phyloP scores from a whole-genome alignment of 495 filamentous ascomycete genomes.

The Aspergillus nanangensis region DNA sequence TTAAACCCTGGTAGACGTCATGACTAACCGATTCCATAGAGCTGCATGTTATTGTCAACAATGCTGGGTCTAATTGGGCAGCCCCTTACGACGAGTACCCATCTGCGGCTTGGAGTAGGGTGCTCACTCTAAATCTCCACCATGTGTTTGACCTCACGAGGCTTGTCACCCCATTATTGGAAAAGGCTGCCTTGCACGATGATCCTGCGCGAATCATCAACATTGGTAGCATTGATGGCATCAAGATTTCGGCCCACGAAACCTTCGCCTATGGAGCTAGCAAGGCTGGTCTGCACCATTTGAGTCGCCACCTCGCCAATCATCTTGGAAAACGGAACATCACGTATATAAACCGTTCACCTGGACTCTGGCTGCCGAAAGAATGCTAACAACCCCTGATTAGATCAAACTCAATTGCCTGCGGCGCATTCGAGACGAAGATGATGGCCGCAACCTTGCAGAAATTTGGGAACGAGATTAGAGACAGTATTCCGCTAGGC shows the following conservation, averaged over 20 bases:
- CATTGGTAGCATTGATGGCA: slow-evolving; percentile 68
- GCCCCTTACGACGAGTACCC: slow-evolving; percentile 65
- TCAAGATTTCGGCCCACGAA: slow-evolving; percentile 60
- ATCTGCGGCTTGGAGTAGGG: slow-evolving; percentile 61
- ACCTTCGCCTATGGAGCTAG: slow-evolving; percentile 72
- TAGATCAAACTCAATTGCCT: slow-evolving; percentile 69
- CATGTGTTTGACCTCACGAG: slow-evolving; percentile 77
- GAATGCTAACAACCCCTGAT: no score
- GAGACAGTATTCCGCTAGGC: slow-evolving; percentile 59
- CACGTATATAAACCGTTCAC: no score
- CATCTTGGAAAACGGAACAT: slow-evolving; percentile 67
- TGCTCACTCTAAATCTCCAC: slow-evolving; percentile 76
- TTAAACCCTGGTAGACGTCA: no score
- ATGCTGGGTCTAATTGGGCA: slow-evolving; percentile 74
- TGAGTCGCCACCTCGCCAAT: slow-evolving; percentile 64
- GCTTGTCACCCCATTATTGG: slow-evolving; percentile 65
- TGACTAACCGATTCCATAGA: slow-evolving; percentile 35
- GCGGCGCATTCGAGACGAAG: slow-evolving; percentile 76
- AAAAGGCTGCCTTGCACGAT: slow-evolving; percentile 41
- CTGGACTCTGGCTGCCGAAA: no score
- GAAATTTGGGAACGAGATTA: slow-evolving; percentile 57
- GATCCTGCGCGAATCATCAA: slow-evolving; percentile 68
- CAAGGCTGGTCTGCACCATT: slow-evolving; percentile 72
- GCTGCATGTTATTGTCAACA: slow-evolving; percentile 76
- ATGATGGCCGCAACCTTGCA: slow-evolving; percentile 76